These are phyloP conservation scores for Fusarium mexicanum DNA, from an alignment of 2,329 filamentous ascomycete genomes.

Conservation along the genomic window DNA sequence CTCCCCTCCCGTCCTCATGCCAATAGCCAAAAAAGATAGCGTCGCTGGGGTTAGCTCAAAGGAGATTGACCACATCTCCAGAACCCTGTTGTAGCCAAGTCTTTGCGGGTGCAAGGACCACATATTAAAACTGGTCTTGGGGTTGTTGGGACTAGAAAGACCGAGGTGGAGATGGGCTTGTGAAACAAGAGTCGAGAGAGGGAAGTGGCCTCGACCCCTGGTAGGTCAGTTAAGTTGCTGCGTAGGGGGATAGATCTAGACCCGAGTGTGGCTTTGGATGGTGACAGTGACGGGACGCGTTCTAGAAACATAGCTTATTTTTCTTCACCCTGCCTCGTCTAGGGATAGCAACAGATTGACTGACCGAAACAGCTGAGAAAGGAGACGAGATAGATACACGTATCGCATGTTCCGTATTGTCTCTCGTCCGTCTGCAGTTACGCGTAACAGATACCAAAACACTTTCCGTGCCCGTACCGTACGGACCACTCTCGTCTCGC, in stretches of 20 bases:
- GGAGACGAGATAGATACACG: background rate
- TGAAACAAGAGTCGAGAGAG: background rate
- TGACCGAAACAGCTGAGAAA: background rate
- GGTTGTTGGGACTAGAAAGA: background rate
- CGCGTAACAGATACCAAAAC: slow-evolving; percentile 4
- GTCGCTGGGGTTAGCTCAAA: background rate
- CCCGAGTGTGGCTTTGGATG: background rate
- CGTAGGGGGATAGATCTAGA: background rate
- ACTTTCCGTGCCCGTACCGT: background rate
- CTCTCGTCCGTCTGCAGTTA: background rate
- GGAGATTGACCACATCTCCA: background rate
- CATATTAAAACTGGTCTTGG: slow-evolving; percentile 2
- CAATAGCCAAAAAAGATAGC: background rate
- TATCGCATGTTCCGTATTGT: background rate
- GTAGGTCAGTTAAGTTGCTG: background rate
- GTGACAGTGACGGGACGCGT: background rate
- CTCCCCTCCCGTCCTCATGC: background rate
- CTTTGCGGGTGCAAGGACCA: slow-evolving; percentile 2
- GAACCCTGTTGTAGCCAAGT: background rate
- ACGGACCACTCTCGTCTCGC: background rate
- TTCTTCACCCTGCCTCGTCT: background rate
- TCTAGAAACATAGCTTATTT: background rate
- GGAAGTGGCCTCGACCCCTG: background rate
- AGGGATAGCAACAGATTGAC: background rate
- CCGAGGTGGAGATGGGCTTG: background rate